Evolutionary conservation across 2,329 filamentous ascomycete species (phyloP), one percentile per base, ranked within the genome.

Genomic region (Knoxdaviesia proteae): DNA sequence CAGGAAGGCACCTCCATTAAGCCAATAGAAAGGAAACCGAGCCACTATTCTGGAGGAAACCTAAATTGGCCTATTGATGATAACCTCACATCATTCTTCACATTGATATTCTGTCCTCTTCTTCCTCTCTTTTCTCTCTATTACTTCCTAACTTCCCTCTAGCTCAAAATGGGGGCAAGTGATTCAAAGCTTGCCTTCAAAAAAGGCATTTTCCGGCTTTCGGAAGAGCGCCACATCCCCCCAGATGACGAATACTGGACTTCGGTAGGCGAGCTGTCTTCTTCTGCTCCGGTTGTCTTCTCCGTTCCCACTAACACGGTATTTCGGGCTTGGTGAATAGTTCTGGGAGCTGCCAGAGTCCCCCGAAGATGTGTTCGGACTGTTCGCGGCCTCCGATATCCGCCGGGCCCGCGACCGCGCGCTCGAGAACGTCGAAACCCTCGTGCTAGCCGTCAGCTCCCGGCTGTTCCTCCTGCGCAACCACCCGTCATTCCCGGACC

Each of bases 151-250:
- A 6, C 42, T 34, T 41, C 36, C 36, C 34, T 10, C 32, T 35
- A 39, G 32, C 34, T 32, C 31, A 41, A 30, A 37, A 98, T 98
- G 90, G 90, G 90, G 61, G 88, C 88, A 57, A 94, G 88, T 63
- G 88, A 96, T 65, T 96, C 88, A 54, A 96, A 96, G 71, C 77
- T 96, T 57, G 84, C 88, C 57, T 96, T 98, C 72, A 96, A 94
- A 64, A 84, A 93, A 63, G 88, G 87, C 62, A 93, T 96, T 65
- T 94, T 96, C 67, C 77, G 82, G 56, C 75, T 98, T 46, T 90
- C 86, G n/a, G 86, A 94, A 59, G 81, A 93, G 58, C 77, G 78
- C 50, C 71, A 82, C 57, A 94, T 96, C 56, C 71, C 84, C 46
- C 76, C 84, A 44, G 80, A 90, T 61, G 84, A 94, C 63, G 69